phyloP scores from a whole-genome alignment of 2,329 filamentous ascomycete genomes.

The Nemania sp. region DNA sequence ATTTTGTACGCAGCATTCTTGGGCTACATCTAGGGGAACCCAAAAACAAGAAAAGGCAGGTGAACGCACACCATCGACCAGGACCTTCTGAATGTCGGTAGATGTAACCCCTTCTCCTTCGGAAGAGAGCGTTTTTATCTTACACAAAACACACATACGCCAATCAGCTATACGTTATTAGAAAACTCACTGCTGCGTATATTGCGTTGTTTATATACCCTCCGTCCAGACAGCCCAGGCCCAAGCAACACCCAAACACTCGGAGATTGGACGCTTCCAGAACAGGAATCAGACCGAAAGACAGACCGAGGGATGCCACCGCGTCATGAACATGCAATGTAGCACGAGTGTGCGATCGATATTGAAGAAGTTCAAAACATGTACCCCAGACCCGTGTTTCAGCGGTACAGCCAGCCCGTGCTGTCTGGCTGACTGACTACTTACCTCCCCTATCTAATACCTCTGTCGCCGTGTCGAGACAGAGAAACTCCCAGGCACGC shows the following conservation, averaged over 20 bases:
- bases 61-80: no score
- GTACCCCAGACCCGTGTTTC: no score
- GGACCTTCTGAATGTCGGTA: background rate
- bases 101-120: background rate
- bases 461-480: no score
- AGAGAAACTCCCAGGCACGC: background rate
- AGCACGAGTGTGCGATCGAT: no score
- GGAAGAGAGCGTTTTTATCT: no score
- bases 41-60: no score
- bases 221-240: background rate
- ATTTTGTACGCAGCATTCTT: no score
- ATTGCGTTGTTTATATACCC: slow-evolving; percentile 3
- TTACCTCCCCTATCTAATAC: no score
- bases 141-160: background rate
- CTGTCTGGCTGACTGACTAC: background rate
- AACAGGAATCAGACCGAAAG: background rate
- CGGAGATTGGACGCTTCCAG: background rate
- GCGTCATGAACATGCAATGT: background rate
- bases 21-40: no score
- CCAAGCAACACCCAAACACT: background rate
- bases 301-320: background rate
- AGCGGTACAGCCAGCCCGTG: background rate
- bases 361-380: no score
- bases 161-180: background rate
- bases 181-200: background rate